Percentiles rank a stretch among this genome's conserved stretches.
phyloP scores from a whole-genome alignment of 139 green algal genomes.

The Chlorella vulgaris region DNA sequence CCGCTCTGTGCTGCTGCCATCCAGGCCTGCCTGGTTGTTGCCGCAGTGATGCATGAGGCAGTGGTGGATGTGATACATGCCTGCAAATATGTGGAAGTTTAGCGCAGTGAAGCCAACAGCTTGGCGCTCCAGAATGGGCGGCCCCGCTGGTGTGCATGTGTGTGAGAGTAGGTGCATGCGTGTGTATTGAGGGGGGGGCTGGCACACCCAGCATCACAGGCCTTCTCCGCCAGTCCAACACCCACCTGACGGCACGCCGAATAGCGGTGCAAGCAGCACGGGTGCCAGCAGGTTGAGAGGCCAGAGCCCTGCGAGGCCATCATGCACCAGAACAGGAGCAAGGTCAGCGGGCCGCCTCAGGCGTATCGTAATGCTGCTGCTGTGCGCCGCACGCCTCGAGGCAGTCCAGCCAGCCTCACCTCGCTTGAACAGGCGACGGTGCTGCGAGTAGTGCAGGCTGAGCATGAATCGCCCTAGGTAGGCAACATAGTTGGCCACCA shows the following conservation, averaged over 20 bases:
- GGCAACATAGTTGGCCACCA: constrained; percentile 62
- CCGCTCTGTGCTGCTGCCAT: constrained; percentile 84
- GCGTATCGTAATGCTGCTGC: too few species aligned
- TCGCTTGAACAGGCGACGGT: constrained; percentile 67
- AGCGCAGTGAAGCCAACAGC: neutral
- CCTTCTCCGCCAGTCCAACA: too few species aligned
- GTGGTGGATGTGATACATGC: constrained; percentile 86
- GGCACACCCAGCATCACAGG: too few species aligned
- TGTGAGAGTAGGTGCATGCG: too few species aligned
- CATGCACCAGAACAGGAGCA: too few species aligned
- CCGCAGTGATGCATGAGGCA: constrained; percentile 89
- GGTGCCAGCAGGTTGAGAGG: constrained; percentile 15
- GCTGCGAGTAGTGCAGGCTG: constrained; percentile 75
- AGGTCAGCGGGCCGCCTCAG: too few species aligned
- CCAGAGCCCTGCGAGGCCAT: constrained; percentile 16
- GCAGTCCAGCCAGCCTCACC: too few species aligned
- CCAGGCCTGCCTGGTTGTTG: constrained; percentile 21
- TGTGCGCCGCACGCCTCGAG: too few species aligned
- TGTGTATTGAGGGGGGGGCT: too few species aligned
- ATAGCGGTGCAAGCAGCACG: constrained; percentile 16
- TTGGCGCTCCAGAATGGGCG: neutral
- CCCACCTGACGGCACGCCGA: constrained; percentile 25
- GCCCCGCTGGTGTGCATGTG: neutral
- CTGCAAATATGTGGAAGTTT: neutral
- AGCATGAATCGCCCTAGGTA: constrained; percentile 83